Conservation (phyloP, 345 rosid species). For the Corchorus olitorius region DNA sequence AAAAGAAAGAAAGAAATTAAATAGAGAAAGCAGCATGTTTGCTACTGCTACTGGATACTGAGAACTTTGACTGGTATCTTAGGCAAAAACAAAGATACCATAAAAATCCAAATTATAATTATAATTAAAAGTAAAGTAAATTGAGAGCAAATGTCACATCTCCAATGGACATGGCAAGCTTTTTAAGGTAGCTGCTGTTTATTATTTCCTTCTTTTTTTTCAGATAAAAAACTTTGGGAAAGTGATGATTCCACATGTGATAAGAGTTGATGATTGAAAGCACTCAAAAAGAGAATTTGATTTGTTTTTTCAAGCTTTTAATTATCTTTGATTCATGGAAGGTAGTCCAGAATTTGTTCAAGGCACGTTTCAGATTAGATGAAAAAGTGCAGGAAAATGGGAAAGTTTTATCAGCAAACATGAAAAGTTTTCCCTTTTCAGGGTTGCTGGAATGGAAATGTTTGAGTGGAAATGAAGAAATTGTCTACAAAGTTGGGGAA, state of each 20-base stretch:
- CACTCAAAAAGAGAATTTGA: neutral
- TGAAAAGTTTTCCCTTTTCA: no score
- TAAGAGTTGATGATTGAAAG: neutral
- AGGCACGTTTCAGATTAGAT: no score
- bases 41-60: neutral
- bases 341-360: neutral
- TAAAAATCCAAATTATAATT: neutral
- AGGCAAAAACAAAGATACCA: neutral
- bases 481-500: no score
- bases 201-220: neutral
- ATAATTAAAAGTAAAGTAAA: neutral
- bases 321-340: neutral
- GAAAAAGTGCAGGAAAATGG: no score
- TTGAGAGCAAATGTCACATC: neutral
- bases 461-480: neutral
- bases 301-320: neutral
- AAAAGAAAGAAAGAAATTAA: no score
- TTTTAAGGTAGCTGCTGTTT: slow-evolving; percentile 3
- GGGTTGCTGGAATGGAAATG: neutral
- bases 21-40: neutral
- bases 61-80: slow-evolving; percentile 11
- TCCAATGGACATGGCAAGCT: slow-evolving; percentile 16
- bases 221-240: neutral
- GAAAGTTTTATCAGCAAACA: no score
- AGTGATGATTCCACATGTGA: neutral